Base-by-base conservation (phyloP, 345 rosid species). In the Salix arbutifolia region DNA sequence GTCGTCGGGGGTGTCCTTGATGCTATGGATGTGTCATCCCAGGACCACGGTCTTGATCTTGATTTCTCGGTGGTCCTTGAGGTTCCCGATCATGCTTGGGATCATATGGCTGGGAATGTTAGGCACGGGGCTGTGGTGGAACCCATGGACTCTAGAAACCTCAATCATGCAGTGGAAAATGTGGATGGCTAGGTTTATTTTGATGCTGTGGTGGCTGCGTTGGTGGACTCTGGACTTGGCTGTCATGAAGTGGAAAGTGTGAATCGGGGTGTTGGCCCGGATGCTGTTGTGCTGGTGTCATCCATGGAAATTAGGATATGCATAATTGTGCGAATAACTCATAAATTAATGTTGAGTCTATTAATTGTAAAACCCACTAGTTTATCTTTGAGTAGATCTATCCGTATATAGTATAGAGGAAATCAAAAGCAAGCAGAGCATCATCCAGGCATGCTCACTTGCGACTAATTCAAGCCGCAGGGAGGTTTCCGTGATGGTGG, bases 1-100 rank as follows among this genome's bases (percentile, higher is more conserved):
- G 25, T 6, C 65, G 83, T 40, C 16, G 78, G 77, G 74, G 78
- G 10, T 26, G 44, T 46, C 66, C 75, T 21, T 60, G 72, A 14
- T 14, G 48, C 21, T 31, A 46, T 65, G 71, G 68, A 18, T 23
- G 31, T 61, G 69, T 31, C 31, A 28, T 61, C 46, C 6, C 7
- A 19, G 58, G 13, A 30, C 18, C 21, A 18, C 52, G 35, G 38
- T 61, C 76, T 53, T 21, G 19, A 25, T 53, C n/a, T 52, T 68
- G 72, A 28, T 18, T 73, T 10, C 23, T 28, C 2, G 42, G 42
- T 35, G 25, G 48, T 26, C 1, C 42, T 8, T 19, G 65, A 3
- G 50, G 66, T 65, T 23, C 72, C 14, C 44, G 14, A 12, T 13
- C 62, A 42, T 53, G 10, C 14, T 35, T 60, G 35, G 18, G 30